These are phyloP conservation scores for Eimeria sp. DNA, from an alignment of 169 alveolate species.

Conservation along the genomic window DNA sequence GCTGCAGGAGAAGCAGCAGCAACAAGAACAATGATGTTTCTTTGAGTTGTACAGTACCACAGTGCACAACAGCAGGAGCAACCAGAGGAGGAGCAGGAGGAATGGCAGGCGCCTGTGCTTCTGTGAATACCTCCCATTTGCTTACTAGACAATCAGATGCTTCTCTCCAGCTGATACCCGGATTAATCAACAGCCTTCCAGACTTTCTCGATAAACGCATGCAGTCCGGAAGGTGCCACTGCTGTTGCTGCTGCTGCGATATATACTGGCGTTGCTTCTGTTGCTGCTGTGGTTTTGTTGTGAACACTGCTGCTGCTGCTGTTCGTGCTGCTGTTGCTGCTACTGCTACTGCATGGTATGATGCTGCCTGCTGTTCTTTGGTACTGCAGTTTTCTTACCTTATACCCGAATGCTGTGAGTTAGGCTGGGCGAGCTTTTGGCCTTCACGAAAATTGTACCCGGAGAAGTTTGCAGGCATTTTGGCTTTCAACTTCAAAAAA, in stretches of 20 bases:
- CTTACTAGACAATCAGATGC: neutral
- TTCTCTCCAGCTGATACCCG: neutral
- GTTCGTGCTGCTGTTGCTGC: neutral
- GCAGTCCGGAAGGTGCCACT: constrained; percentile 50
- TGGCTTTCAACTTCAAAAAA: neutral
- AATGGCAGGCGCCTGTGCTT: neutral
- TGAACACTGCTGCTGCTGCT: neutral
- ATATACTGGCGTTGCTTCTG: neutral
- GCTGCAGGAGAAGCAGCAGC: constrained; percentile 1
- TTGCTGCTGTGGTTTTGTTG: neutral
- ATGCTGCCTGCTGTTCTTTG: neutral
- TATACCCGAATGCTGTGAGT: neutral
- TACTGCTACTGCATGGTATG: neutral
- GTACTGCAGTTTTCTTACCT: neutral
- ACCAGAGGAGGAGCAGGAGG: neutral
- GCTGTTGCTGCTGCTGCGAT: constrained; percentile 29
- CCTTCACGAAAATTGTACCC: constrained; percentile 5
- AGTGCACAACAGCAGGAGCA: constrained; percentile 18
- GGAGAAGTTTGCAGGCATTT: constrained; percentile 4
- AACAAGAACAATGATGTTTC: neutral
- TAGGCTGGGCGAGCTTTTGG: constrained; percentile 49
- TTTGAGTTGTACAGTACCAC: neutral
- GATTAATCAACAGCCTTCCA: neutral
- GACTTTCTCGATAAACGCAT: constrained; percentile 53
- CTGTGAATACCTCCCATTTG: neutral